Evolutionary conservation across 1,284 basidiomycete genomes (phyloP), one percentile per base, ranked within the genome.

Genomic region (Taiwanofungus camphoratus): DNA sequence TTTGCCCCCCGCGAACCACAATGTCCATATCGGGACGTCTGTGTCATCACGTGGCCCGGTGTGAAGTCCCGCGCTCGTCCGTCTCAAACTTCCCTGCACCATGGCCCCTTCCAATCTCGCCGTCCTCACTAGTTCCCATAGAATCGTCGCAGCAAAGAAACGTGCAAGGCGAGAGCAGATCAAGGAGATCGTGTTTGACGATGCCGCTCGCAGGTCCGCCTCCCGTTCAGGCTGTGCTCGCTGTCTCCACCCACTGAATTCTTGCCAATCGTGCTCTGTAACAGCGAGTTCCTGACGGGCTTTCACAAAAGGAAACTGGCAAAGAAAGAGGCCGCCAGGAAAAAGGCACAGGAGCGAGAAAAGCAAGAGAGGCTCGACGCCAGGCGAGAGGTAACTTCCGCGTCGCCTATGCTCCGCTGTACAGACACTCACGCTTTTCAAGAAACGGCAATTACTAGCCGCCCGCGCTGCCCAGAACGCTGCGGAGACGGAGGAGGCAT

Each of bases 261-360:
- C 31, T 33, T 27, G 34, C n/a, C 9, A n/a, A 4, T 5, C 35
- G 34, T 45, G 39, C 39, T 34, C 24, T 31, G 21, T 13, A 36
- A 6, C 57, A 92, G 88, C 55, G 82, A 90, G 40, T 92, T 82
- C 63, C 62, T 92, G 58, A 92, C 88, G 8, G 89, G 89, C 13
- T 92, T 92, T 62, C 84, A 84, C 60, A 92, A 91, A 63, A 80
- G 89, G 51, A 92, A 92, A 59, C 59, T 88, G 39, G 76, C 76
- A 52, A 86, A 84, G 60, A 74, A 80, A 55, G 82, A 89, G 53
- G 77, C 73, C 24, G 79, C 82, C 23, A 79, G 76, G 54, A 74
- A 77, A 54, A 84, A 75, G 59, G 83, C 83, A 22, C 60, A 70
- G 44, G 76, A 85, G 51, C 68, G 77, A 49, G 81, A 87, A 56